Base-by-base conservation (phyloP, 2,329 filamentous ascomycete species). In the Cercospora nicotianae region DNA sequence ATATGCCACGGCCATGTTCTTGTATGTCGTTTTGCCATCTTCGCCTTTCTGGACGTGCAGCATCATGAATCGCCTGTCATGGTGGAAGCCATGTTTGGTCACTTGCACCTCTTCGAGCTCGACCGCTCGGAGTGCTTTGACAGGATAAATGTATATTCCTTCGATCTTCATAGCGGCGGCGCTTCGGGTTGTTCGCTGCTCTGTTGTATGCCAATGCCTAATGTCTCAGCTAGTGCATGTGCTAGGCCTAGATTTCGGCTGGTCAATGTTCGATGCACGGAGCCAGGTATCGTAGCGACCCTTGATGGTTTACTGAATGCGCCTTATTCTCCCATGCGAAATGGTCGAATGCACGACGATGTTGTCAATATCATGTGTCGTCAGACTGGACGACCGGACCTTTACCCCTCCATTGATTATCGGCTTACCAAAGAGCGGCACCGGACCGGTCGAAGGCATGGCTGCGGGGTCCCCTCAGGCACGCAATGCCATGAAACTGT, bases 81-180 rank as follows among this genome's bases (percentile, higher is more conserved):
- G 79, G 30, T 79, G 74, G 65, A 84, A 82, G 68, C 83, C 83
- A 75, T 81, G 73, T 65, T 77, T 78, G 8, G 82, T 83, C 18
- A 81, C 79, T 58, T 79, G 70, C 16, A 80, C 79, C 45, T 76
- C 74, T 2, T 77, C 73, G 28, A 82, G 73, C 20, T 79, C 77
- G 5, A 80, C 76, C 2, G 75, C 77, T 16, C 81, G 79, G 6
- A 84, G 75, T 13, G 81, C 81, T 71, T 84, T 84, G 75, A 84
- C 81, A 2, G 82, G 83, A 67, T 84, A 84, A 5, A 80, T 77
- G 66, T 81, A 82, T 13, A 84, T 79, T 78, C 82, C 72, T 55
- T 70, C 68, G 31, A 77, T 71, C 39, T 75, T 74, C 74, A 77
- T 76, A 16, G 6, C 70, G 66, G 45, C 55, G 28, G 55, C 20